phyloP scores from a whole-genome alignment of 116 monocot species.

The Papilionanthe hybrid region DNA sequence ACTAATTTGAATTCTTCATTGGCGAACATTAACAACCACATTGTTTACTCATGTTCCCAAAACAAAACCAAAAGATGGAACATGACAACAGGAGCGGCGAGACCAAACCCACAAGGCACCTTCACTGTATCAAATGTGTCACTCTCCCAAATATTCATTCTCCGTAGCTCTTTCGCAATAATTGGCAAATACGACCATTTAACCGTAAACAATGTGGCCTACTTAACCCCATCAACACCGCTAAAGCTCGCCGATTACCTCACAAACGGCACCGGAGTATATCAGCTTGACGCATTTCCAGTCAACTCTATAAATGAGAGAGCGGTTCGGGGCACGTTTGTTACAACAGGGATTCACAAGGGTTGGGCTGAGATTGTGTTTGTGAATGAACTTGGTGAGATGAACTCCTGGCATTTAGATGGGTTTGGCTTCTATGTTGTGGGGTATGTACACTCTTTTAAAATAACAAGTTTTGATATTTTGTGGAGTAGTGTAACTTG shows the following conservation, averaged over 20 bases:
- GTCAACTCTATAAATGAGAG: neutral
- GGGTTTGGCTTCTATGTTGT: conserved; percentile 42
- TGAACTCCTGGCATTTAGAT: conserved; percentile 52
- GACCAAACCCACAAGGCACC: conserved; percentile 31
- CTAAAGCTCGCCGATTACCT: conserved; percentile 46
- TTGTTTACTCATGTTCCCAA: neutral
- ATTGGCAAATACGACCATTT: neutral
- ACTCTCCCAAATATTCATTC: conserved; percentile 28
- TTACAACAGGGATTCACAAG: conserved; percentile 27
- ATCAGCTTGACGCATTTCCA: conserved; percentile 27
- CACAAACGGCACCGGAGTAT: conserved; percentile 35
- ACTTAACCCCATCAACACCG: conserved; percentile 29
- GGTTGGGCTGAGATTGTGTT: conserved; percentile 40
- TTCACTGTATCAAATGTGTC: conserved; percentile 30
- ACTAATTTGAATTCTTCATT: no score
- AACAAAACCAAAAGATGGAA: conserved; percentile 26
- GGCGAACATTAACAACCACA: no score
- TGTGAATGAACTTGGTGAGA: conserved; percentile 16
- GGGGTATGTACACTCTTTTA: conserved; percentile 18
- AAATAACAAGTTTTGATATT: no score
- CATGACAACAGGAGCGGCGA: conserved; percentile 39
- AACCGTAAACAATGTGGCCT: conserved; percentile 41
- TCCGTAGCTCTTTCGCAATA: conserved; percentile 3
- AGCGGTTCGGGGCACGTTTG: conserved; percentile 16
- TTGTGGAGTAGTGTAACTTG: no score